These are phyloP conservation scores for Cadophora luteo-olivacea DNA, from an alignment of 2,329 filamentous ascomycete genomes.

Conservation along the genomic window DNA sequence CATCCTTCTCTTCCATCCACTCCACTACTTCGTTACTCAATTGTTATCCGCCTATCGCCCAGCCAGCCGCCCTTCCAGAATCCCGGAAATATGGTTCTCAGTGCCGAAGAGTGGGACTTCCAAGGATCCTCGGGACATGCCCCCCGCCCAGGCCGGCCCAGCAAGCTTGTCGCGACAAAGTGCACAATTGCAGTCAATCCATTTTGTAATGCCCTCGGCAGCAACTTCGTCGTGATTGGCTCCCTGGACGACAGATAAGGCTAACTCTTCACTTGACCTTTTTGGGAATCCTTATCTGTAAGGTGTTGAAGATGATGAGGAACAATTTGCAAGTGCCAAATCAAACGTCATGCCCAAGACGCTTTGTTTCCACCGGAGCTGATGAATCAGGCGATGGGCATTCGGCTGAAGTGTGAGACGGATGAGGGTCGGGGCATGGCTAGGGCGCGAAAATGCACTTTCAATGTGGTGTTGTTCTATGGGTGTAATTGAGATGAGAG, in stretches of 20 bases:
- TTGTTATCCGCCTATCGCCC: not conserved
- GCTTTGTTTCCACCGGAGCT: slow-evolving; percentile 17
- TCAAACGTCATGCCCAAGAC: slow-evolving; percentile 20
- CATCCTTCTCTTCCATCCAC: not conserved
- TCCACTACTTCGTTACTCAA: not conserved
- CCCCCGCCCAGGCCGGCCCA: not conserved
- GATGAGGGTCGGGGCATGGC: slow-evolving; percentile 1
- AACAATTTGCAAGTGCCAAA: slow-evolving; percentile 11
- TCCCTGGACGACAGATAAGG: slow-evolving; percentile 32
- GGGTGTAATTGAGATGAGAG: not conserved
- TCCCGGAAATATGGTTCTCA: slow-evolving; percentile 22
- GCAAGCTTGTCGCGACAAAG: slow-evolving; percentile 1
- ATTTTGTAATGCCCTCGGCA: slow-evolving; percentile 25
- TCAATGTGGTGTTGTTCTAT: slow-evolving; percentile 12
- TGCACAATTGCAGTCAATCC: slow-evolving; percentile 21
- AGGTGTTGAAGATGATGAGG: not conserved
- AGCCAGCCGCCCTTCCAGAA: slow-evolving; percentile 11
- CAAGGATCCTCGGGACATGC: slow-evolving; percentile 12
- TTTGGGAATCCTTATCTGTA: slow-evolving; percentile 31
- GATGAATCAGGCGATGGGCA: slow-evolving; percentile 1
- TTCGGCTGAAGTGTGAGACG: slow-evolving; percentile 11
- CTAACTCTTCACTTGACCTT: slow-evolving; percentile 20
- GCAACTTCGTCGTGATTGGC: slow-evolving; percentile 17
- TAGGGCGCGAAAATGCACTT: slow-evolving; percentile 18
- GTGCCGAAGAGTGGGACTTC: not conserved